Evolutionary conservation across 2,329 filamentous ascomycete genomes (phyloP).

Genomic region (Capronia epimyces): DNA sequence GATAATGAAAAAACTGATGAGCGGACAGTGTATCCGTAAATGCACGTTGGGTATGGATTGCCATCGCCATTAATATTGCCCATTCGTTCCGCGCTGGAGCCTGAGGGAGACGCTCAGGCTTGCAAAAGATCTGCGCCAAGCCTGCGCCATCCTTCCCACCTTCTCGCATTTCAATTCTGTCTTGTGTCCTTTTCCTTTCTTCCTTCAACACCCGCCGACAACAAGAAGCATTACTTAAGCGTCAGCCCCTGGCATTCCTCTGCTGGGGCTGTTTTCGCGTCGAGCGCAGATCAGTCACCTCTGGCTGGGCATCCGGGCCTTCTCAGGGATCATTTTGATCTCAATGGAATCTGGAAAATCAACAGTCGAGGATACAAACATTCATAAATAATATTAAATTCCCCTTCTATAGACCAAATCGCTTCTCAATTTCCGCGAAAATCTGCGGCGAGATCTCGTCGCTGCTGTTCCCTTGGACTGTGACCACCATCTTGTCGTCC

Average conservation of each 20-base stretch:
- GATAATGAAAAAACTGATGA: neutral
- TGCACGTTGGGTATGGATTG: too few relatives aligned
- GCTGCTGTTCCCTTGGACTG: slow-evolving; percentile 80
- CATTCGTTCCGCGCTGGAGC: too few relatives aligned
- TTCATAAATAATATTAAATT: neutral
- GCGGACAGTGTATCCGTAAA: too few relatives aligned
- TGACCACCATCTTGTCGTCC: slow-evolving; percentile 65
- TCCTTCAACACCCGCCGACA: slow-evolving; percentile 23
- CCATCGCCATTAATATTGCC: too few relatives aligned
- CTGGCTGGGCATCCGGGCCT: slow-evolving; percentile 30
- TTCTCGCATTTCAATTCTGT: neutral
- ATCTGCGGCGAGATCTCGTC: slow-evolving; percentile 94
- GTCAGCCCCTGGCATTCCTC: slow-evolving; percentile 23
- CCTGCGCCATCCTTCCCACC: neutral
- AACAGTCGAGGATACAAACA: slow-evolving; percentile 30
- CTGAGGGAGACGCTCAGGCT: too few relatives aligned
- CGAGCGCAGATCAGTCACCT: slow-evolving; percentile 26
- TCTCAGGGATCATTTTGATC: slow-evolving; percentile 30
- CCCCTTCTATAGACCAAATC: slow-evolving; percentile 51
- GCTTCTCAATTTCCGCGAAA: slow-evolving; percentile 70
- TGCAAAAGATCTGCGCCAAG: too few relatives aligned
- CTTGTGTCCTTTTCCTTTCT: slow-evolving; percentile 9
- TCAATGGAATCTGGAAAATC: slow-evolving; percentile 31
- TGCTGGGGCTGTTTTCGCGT: slow-evolving; percentile 28
- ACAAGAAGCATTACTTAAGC: slow-evolving; percentile 26